Evolutionary conservation across 2,329 filamentous ascomycete species (phyloP).

Genomic region (Sordariomycetes sp.): DNA sequence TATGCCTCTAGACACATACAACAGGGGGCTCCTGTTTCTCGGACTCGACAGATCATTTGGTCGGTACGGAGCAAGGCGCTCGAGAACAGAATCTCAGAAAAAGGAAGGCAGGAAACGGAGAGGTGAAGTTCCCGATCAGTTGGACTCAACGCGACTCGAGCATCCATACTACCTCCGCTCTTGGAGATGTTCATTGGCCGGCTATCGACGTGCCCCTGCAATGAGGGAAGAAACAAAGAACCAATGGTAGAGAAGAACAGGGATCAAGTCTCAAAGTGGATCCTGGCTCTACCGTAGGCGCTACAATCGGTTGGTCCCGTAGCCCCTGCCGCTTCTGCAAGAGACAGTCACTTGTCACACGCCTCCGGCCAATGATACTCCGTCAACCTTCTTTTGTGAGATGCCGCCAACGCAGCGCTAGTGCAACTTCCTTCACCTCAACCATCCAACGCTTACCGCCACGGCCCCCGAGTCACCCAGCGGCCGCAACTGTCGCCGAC

Average conservation of each 20-base stretch:
- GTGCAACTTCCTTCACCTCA: not conserved
- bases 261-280: conserved; percentile 2
- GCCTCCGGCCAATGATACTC: conserved; percentile 26
- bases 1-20: too few species aligned
- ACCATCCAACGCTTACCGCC: not conserved
- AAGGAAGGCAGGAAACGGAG: too few species aligned
- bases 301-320: conserved; percentile 36
- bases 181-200: too few species aligned
- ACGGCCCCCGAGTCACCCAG: not conserved
- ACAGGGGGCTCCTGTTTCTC: too few species aligned
- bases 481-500: conserved; percentile 1
- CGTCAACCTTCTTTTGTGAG: not conserved
- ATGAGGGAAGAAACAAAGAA: not conserved
- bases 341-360: conserved; percentile 34
- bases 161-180: too few species aligned
- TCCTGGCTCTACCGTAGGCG: conserved; percentile 19
- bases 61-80: too few species aligned
- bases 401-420: conserved; percentile 2
- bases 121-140: too few species aligned
- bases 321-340: conserved; percentile 35
- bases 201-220: too few species aligned
- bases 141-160: too few species aligned
- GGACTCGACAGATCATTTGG: too few species aligned
- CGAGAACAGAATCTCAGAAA: too few species aligned
- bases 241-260: too few species aligned